Percentiles rank a stretch among this genome's conserved stretches.
These are phyloP conservation scores for Xylaria polymorpha DNA, from an alignment of 2,329 filamentous ascomycete species.

Conservation along the genomic window DNA sequence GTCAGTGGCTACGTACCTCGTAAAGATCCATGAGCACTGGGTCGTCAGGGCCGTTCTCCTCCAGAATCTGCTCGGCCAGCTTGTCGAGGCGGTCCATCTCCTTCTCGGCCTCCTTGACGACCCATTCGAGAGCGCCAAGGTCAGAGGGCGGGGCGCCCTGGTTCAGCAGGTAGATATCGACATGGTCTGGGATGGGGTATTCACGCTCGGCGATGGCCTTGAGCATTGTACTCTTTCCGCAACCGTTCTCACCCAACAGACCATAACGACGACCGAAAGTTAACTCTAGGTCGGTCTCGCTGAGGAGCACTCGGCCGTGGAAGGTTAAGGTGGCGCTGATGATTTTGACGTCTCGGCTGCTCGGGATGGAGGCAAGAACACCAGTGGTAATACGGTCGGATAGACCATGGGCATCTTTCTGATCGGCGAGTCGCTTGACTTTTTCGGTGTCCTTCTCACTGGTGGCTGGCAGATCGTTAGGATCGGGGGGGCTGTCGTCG, in stretches of 20 bases:
- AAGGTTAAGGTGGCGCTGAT: constrained; percentile 93
- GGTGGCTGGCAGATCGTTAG: constrained; percentile 78
- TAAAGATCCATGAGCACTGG: constrained; percentile 93
- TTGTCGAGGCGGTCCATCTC: constrained; percentile 92
- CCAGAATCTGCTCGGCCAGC: constrained; percentile 88
- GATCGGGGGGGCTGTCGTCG: constrained; percentile 70
- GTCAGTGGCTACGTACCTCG: constrained; percentile 72
- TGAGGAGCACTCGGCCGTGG: constrained; percentile 96
- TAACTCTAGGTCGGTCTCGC: constrained; percentile 91
- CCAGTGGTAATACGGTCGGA: constrained; percentile 98
- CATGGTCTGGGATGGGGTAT: constrained; percentile 93
- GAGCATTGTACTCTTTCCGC: constrained; percentile 97
- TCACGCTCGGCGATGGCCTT: constrained; percentile 95
- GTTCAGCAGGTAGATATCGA: constrained; percentile 98
- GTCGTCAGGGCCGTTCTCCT: constrained; percentile 91
- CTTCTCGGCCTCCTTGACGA: constrained; percentile 91
- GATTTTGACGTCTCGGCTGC: constrained; percentile 97
- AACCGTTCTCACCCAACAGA: constrained; percentile 97
- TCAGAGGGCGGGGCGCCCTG: constrained; percentile 93
- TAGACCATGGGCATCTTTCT: constrained; percentile 95
- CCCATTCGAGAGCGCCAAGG: constrained; percentile 94
- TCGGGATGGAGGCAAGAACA: constrained; percentile 85
- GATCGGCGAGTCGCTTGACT: constrained; percentile 87
- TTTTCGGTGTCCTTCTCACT: constrained; percentile 71
- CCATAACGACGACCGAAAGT: constrained; percentile 94